Conservation (phyloP, 2,329 filamentous ascomycete species). For the Aspergillus neoniger region DNA sequence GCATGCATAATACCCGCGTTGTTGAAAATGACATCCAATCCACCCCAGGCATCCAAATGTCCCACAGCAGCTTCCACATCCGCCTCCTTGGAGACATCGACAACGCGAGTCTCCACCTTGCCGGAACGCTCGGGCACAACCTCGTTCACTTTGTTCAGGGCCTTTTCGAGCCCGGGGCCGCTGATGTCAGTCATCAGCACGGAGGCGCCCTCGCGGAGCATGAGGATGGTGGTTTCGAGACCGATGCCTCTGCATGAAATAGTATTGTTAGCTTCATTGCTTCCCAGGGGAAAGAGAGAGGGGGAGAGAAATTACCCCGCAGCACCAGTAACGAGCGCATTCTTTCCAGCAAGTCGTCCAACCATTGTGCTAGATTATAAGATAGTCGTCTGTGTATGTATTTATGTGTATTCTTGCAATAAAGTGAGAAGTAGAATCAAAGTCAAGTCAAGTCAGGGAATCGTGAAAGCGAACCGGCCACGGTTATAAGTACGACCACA, state of each 20-base stretch:
- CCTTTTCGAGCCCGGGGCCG: constrained; percentile 72
- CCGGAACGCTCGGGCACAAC: constrained; percentile 57
- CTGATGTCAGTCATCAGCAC: constrained; percentile 87
- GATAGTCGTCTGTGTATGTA: neutral
- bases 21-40: constrained; percentile 92
- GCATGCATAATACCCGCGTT: constrained; percentile 97
- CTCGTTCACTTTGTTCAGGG: constrained; percentile 71
- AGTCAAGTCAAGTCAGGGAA: neutral
- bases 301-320: constrained; percentile 17
- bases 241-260: constrained; percentile 70
- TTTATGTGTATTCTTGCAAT: neutral
- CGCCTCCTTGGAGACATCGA: constrained; percentile 81
- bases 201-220: constrained; percentile 82
- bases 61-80: constrained; percentile 76
- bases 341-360: constrained; percentile 26
- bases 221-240: constrained; percentile 87
- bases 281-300: neutral
- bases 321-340: constrained; percentile 25
- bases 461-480: too few relatives aligned
- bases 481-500: too few relatives aligned
- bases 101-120: constrained; percentile 32
- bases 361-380: constrained; percentile 15
- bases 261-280: neutral
- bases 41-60: constrained; percentile 78
- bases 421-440: neutral